Conservation (phyloP, 1,139 yeast species). For the Yamadazyma sp. region DNA sequence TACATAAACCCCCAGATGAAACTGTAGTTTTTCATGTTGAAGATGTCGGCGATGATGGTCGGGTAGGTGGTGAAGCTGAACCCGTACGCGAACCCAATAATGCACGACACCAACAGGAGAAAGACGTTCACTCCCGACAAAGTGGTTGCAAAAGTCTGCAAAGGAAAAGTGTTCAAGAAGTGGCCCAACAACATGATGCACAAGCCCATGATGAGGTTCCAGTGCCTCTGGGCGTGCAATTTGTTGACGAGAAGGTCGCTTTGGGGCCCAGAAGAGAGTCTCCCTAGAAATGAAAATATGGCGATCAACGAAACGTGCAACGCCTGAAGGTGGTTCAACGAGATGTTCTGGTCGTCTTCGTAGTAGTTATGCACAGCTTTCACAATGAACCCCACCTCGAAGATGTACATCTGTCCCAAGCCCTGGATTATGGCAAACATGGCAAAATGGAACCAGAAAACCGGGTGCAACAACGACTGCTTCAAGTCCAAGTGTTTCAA, state of each 20-base stretch:
- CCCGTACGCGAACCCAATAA: slow-evolving; percentile 79
- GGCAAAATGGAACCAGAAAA: slow-evolving; percentile 50
- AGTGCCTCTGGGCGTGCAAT: slow-evolving; percentile 58
- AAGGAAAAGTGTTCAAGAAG: slow-evolving; percentile 33
- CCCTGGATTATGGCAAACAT: slow-evolving; percentile 67
- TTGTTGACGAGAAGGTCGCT: slow-evolving; percentile 59
- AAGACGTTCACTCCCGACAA: slow-evolving; percentile 35
- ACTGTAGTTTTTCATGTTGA: slow-evolving; percentile 71
- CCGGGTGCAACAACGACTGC: slow-evolving; percentile 23
- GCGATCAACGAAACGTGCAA: slow-evolving; percentile 74
- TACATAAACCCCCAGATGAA: slow-evolving; percentile 80
- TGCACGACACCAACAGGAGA: slow-evolving; percentile 48
- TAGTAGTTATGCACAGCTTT: slow-evolving; percentile 46
- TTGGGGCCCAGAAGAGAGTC: slow-evolving; percentile 67
- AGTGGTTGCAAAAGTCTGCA: slow-evolving; percentile 26
- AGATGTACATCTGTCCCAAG: slow-evolving; percentile 76
- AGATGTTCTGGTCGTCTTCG: slow-evolving; percentile 15
- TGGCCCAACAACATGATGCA: slow-evolving; percentile 40
- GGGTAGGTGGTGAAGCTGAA: slow-evolving; percentile 80
- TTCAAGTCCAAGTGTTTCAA: slow-evolving; percentile 18
- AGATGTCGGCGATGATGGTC: slow-evolving; percentile 72
- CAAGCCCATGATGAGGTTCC: slow-evolving; percentile 62
- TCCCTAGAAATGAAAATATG: slow-evolving; percentile 63
- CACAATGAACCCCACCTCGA: slow-evolving; percentile 70
- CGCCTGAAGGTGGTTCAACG: slow-evolving; percentile 53